phyloP scores from a whole-genome alignment of 257 asterid genomes.

The Striga asiatica region DNA sequence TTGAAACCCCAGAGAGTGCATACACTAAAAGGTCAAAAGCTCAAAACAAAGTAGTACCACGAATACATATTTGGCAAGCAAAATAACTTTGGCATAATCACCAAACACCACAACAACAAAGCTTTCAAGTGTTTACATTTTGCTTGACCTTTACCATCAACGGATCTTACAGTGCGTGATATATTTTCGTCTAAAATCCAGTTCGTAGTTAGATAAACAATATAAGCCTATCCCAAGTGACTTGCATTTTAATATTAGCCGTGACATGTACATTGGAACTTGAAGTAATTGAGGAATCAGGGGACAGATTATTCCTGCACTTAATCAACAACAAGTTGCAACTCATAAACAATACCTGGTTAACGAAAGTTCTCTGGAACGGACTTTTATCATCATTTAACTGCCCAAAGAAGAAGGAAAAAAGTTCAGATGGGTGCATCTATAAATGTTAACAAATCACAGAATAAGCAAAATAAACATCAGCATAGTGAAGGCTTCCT shows the following conservation, averaged over 20 bases:
- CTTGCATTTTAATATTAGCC: no score
- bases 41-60: background rate
- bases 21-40: background rate
- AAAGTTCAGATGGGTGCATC: conserved; percentile 16
- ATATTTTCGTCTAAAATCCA: no score
- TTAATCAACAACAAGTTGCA: conserved; percentile 4
- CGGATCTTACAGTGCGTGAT: no score
- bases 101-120: no score
- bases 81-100: no score
- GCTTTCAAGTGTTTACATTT: no score
- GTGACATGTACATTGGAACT: background rate
- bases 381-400: conserved; percentile 86
- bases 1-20: background rate
- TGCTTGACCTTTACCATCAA: no score
- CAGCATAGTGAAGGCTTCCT: background rate
- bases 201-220: no score
- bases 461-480: background rate
- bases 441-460: conserved; percentile 10
- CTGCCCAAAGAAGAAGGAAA: conserved; percentile 51
- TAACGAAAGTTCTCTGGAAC: conserved; percentile 84
- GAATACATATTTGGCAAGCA: background rate
- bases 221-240: no score
- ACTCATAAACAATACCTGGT: conserved; percentile 48
- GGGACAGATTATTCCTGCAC: background rate
- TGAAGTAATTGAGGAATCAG: background rate